Conservation (phyloP, 2,329 filamentous ascomycete genomes). For the Xylariaceae sp. region DNA sequence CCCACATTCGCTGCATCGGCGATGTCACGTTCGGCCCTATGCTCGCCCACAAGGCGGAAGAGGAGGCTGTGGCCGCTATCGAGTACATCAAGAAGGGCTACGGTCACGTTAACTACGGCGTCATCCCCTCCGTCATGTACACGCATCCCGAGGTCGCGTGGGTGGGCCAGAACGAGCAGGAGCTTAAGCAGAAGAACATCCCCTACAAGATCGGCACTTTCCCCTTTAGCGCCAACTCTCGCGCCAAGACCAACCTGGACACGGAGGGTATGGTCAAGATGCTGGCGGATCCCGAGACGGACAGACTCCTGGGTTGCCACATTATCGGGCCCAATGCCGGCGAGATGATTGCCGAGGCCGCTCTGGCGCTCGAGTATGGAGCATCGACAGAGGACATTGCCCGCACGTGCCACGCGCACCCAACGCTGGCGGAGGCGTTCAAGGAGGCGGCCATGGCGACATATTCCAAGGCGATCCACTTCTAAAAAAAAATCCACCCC, state of each 20-base stretch:
- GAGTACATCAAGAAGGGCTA: slow-evolving; percentile 98
- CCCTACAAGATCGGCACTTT: slow-evolving; percentile 93
- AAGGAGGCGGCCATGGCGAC: slow-evolving; percentile 99
- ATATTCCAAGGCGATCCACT: slow-evolving; percentile 93
- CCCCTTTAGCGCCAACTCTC: slow-evolving; percentile 96
- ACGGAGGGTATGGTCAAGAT: slow-evolving; percentile 97
- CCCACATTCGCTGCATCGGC: slow-evolving; percentile 94
- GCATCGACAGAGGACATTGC: slow-evolving; percentile 93
- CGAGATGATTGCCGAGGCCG: slow-evolving; percentile 99
- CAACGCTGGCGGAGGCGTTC: slow-evolving; percentile 93
- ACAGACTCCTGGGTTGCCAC: slow-evolving; percentile 91
- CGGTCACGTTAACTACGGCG: slow-evolving; percentile 97
- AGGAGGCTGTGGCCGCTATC: slow-evolving; percentile 89
- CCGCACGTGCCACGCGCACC: slow-evolving; percentile 93
- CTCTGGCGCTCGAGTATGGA: slow-evolving; percentile 92
- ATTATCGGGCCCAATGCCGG: slow-evolving; percentile 94
- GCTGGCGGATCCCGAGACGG: slow-evolving; percentile 91
- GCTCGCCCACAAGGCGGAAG: slow-evolving; percentile 99
- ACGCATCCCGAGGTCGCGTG: slow-evolving; percentile 97
- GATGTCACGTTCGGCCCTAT: slow-evolving; percentile 97
- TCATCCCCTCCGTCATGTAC: slow-evolving; percentile 99
- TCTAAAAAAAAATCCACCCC: slow-evolving; percentile 53
- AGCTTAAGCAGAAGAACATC: slow-evolving; percentile 82
- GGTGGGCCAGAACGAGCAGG: slow-evolving; percentile 97
- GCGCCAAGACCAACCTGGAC: slow-evolving; percentile 98